A percentile compares a stretch with the other conserved stretches of the same genome.
Conservation (phyloP, 1,284 basidiomycete species). For the Fomitopsis palustris region DNA sequence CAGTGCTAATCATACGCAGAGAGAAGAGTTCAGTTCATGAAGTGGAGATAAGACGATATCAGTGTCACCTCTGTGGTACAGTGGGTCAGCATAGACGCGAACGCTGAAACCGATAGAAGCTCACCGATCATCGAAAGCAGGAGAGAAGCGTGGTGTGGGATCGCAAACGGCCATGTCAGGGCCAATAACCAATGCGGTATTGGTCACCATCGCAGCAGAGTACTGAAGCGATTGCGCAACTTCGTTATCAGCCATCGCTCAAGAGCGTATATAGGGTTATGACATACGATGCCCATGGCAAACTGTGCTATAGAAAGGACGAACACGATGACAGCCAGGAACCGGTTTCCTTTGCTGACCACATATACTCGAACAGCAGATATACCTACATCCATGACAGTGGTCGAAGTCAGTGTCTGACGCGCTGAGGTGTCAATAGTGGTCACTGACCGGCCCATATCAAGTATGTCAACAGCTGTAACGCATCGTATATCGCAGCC, state of each 20-base stretch:
- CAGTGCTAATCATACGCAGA: background rate
- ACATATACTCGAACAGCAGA: background rate
- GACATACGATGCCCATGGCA: background rate
- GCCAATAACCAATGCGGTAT: background rate
- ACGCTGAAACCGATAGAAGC: background rate
- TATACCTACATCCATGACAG: background rate
- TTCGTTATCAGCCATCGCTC: background rate
- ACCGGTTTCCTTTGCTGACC: background rate
- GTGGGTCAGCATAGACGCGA: background rate
- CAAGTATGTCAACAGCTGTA: background rate
- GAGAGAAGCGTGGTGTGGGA: background rate
- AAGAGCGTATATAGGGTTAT: background rate
- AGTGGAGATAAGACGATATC: too few species aligned
- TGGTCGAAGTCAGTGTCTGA: background rate
- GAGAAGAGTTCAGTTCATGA: background rate
- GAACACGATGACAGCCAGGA: background rate
- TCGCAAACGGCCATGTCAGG: background rate
- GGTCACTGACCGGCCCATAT: background rate
- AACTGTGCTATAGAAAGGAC: background rate
- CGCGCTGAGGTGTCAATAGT: background rate
- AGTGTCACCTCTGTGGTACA: background rate
- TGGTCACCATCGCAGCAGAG: background rate
- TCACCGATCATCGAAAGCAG: background rate
- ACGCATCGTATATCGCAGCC: background rate
- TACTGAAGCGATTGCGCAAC: background rate